phyloP scores from a whole-genome alignment of 805 yeast genomes.

The Yarrowia sp. region DNA sequence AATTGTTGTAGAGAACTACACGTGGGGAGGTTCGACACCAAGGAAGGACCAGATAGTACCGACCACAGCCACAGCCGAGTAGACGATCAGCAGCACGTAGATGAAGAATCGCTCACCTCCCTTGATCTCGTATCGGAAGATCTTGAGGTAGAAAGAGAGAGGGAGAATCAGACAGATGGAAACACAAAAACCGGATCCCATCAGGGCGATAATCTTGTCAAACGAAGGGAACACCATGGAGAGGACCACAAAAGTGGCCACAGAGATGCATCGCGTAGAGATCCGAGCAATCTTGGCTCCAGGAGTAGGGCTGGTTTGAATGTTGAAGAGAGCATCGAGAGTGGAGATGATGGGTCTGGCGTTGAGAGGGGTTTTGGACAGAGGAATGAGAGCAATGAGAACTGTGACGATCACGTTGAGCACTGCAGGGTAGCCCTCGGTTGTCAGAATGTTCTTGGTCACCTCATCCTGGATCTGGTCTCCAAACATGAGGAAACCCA shows the following conservation, averaged over 20 bases:
- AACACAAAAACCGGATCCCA: slow-evolving; percentile 84
- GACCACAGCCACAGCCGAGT: slow-evolving; percentile 58
- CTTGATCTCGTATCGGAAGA: slow-evolving; percentile 58
- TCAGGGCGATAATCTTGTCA: slow-evolving; percentile 78
- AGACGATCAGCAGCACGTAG: slow-evolving; percentile 54
- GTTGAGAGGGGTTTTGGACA: slow-evolving; percentile 83
- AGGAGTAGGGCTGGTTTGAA: slow-evolving; percentile 9
- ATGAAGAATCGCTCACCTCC: slow-evolving; percentile 54
- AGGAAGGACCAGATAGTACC: slow-evolving; percentile 56
- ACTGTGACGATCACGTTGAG: slow-evolving; percentile 61
- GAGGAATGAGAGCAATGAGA: slow-evolving; percentile 79
- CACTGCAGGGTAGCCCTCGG: slow-evolving; percentile 70
- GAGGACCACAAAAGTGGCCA: slow-evolving; percentile 61
- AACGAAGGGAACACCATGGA: slow-evolving; percentile 77
- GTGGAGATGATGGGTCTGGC: slow-evolving; percentile 83
- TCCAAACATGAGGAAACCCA: slow-evolving; percentile 85
- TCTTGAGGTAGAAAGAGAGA: slow-evolving; percentile 67
- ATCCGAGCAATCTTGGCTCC: slow-evolving; percentile 40
- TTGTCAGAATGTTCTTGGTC: slow-evolving; percentile 73
- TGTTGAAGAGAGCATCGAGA: slow-evolving; percentile 57
- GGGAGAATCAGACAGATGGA: slow-evolving; percentile 82
- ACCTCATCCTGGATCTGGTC: slow-evolving; percentile 67
- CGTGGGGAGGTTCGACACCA: slow-evolving; percentile 27
- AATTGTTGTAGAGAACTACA: slow-evolving; percentile 3
- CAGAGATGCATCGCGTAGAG: slow-evolving; percentile 57